Evolutionary conservation across 1,284 basidiomycete genomes (phyloP).

Genomic region (Cutaneotrichosporon sp.): DNA sequence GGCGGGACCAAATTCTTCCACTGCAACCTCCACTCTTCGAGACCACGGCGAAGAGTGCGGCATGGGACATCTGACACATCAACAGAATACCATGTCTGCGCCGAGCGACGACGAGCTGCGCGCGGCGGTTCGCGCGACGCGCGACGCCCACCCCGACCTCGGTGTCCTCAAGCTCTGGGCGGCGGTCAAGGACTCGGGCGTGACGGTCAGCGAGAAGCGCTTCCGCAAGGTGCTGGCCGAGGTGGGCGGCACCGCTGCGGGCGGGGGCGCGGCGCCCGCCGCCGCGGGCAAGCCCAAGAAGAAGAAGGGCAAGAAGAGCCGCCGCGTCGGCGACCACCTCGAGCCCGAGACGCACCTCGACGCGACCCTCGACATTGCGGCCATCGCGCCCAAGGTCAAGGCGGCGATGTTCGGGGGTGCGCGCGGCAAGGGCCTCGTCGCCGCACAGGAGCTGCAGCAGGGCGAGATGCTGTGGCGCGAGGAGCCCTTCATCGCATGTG

Average conservation of each 20-base stretch:
- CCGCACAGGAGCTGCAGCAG: slow-evolving; percentile 64
- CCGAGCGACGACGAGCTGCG: slow-evolving; percentile 58
- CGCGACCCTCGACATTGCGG: slow-evolving; percentile 63
- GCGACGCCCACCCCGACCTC: slow-evolving; percentile 62
- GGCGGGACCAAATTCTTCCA: slow-evolving; percentile 8
- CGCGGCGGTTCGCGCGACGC: slow-evolving; percentile 53
- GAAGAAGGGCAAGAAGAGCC: slow-evolving; percentile 26
- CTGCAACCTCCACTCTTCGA: neutral
- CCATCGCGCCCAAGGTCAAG: slow-evolving; percentile 66
- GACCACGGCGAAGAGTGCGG: neutral
- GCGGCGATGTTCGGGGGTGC: slow-evolving; percentile 68
- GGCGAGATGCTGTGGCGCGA: slow-evolving; percentile 82
- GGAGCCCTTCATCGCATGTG: slow-evolving; percentile 54
- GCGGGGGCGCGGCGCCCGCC: slow-evolving; percentile 7
- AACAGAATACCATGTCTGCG: slow-evolving; percentile 3
- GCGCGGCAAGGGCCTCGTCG: slow-evolving; percentile 83
- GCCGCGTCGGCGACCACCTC: slow-evolving; percentile 32
- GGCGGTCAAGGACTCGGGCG: slow-evolving; percentile 63
- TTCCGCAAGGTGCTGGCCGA: slow-evolving; percentile 62
- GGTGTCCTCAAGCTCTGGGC: slow-evolving; percentile 72
- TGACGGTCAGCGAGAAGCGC: slow-evolving; percentile 79
- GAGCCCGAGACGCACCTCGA: slow-evolving; percentile 68
- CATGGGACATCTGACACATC: neutral
- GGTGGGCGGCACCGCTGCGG: slow-evolving; percentile 9
- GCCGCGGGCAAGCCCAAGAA: slow-evolving; percentile 18